These are phyloP conservation scores for Wilcoxina mikolae DNA, from an alignment of 495 filamentous ascomycete genomes.

Conservation along the genomic window DNA sequence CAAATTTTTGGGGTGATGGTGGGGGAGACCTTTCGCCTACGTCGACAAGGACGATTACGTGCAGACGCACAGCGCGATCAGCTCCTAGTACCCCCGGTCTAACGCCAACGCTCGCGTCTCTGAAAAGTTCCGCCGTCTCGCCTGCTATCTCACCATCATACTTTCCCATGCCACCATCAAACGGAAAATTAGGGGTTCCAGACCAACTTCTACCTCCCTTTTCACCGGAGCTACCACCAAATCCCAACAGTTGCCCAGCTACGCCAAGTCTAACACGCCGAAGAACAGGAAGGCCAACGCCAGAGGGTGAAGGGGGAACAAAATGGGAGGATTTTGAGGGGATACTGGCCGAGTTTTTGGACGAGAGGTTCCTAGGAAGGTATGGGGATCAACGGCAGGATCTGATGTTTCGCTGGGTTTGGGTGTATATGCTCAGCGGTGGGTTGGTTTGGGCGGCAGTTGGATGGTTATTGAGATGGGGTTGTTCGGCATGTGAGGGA, in stretches of 20 bases:
- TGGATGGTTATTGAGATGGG: constrained; percentile 23
- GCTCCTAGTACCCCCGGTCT: background rate
- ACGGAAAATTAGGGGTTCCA: background rate
- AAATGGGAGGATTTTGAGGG: constrained; percentile 13
- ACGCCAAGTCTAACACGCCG: background rate
- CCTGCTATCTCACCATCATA: background rate
- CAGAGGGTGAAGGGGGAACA: background rate
- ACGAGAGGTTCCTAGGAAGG: constrained; percentile 9
- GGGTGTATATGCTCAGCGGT: constrained; percentile 21
- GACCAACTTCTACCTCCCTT: background rate
- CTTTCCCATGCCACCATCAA: background rate
- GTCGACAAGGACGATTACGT: constrained; percentile 3
- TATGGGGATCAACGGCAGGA: constrained; percentile 14
- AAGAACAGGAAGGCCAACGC: background rate
- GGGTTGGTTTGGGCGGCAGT: constrained; percentile 21
- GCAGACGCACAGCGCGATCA: background rate
- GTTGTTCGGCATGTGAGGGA: constrained; percentile 17
- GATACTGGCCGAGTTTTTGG: constrained; percentile 20
- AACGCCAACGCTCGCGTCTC: background rate
- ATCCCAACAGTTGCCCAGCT: background rate
- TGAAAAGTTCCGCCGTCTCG: background rate
- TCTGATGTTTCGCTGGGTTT: constrained; percentile 20
- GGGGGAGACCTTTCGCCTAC: constrained; percentile 4
- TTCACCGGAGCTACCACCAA: background rate
- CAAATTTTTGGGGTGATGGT: background rate